Evolutionary conservation across 768 basidiomycete genomes (phyloP).

Genomic region (Megacollybia marginata): DNA sequence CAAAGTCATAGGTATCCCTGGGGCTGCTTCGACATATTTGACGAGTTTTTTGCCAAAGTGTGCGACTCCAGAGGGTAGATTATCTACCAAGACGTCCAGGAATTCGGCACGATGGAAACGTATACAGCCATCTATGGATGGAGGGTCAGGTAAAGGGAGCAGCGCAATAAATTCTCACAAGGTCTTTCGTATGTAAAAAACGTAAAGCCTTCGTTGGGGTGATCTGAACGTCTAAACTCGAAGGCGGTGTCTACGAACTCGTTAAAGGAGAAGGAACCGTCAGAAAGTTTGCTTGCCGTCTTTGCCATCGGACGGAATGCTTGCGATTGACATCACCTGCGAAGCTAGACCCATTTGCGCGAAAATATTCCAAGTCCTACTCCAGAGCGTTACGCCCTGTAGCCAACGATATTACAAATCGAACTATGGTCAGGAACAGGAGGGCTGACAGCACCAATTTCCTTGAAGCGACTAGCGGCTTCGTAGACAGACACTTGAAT

Average conservation of each 20-base stretch:
- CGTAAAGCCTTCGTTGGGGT: slow-evolving; percentile 25
- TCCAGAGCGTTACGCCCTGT: slow-evolving; percentile 39
- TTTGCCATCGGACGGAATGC: slow-evolving; percentile 23
- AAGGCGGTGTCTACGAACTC: slow-evolving; percentile 30
- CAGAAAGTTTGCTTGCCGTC: too few relatives aligned
- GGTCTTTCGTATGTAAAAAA: slow-evolving; percentile 12
- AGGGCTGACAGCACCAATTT: slow-evolving; percentile 36
- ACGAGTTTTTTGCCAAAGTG: slow-evolving; percentile 30
- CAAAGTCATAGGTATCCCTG: slow-evolving; percentile 13
- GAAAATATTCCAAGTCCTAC: slow-evolving; percentile 37
- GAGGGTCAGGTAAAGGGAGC: too few relatives aligned
- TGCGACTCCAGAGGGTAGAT: slow-evolving; percentile 24
- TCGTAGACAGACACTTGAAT: slow-evolving; percentile 40
- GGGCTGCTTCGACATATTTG: slow-evolving; percentile 15
- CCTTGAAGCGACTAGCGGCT: slow-evolving; percentile 36
- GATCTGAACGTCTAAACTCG: slow-evolving; percentile 38
- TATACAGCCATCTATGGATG: slow-evolving; percentile 26
- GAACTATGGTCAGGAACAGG: not conserved
- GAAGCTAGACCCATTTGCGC: slow-evolving; percentile 30
- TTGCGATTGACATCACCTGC: slow-evolving; percentile 25
- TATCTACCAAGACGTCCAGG: slow-evolving; percentile 31
- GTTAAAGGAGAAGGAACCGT: too few relatives aligned
- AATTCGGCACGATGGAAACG: slow-evolving; percentile 44
- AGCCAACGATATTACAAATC: slow-evolving; percentile 20
- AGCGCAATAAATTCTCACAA: too few relatives aligned